Percentiles rank a stretch among this genome's conserved stretches.
Evolutionary conservation across 352 stramenopile genomes (phyloP).

Genomic region (Phytophthora sp.): DNA sequence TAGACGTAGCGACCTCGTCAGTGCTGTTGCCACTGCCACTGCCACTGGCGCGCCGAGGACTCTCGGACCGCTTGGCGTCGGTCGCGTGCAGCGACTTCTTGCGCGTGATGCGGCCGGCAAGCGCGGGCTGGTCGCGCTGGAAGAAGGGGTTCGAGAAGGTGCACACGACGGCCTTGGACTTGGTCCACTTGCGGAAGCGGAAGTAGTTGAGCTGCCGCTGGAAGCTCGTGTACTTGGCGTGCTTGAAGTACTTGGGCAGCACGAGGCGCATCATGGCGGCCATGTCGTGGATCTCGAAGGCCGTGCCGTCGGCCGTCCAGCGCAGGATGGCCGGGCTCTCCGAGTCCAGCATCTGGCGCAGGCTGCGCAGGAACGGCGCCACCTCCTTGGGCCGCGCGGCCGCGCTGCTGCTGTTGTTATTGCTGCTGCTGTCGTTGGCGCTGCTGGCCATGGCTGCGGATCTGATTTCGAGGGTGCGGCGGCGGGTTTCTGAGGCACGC

Average conservation of each 20-base stretch:
- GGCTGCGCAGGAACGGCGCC: constrained; percentile 72
- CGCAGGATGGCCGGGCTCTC: constrained; percentile 54
- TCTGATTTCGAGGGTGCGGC: constrained; percentile 3
- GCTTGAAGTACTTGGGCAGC: constrained; percentile 94
- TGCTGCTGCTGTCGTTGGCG: too few relatives aligned
- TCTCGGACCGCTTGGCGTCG: neutral
- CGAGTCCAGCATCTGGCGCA: constrained; percentile 64
- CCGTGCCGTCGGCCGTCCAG: constrained; percentile 57
- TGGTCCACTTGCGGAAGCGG: constrained; percentile 92
- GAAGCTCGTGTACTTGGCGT: constrained; percentile 93
- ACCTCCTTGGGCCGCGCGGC: constrained; percentile 44
- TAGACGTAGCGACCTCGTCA: neutral
- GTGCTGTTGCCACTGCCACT: too few relatives aligned
- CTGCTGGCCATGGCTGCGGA: neutral
- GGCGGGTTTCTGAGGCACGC: constrained; percentile 8
- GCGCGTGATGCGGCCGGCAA: constrained; percentile 67
- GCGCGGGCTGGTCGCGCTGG: constrained; percentile 57
- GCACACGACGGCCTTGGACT: constrained; percentile 77
- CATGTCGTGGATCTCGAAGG: constrained; percentile 82
- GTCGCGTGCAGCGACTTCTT: constrained; percentile 51
- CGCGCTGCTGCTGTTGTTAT: neutral
- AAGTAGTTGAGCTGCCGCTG: constrained; percentile 96
- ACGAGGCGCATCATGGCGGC: constrained; percentile 74
- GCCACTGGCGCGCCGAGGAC: too few relatives aligned
- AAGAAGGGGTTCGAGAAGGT: constrained; percentile 80